Evolutionary conservation across 192 early-diverging fungal species (phyloP), one percentile per base, ranked within the genome.

Genomic region (Oehlia diaphana): DNA sequence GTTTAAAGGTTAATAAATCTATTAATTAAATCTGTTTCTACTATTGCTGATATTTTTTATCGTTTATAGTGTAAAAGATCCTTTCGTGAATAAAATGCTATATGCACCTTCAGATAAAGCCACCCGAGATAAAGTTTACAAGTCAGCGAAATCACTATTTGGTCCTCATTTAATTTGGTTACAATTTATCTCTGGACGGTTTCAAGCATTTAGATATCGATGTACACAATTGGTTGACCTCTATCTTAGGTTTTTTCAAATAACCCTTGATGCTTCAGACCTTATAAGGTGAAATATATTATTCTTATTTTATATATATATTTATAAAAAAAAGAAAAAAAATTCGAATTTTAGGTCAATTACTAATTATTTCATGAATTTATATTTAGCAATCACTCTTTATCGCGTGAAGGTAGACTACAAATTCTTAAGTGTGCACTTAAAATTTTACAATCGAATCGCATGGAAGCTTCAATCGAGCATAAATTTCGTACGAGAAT

Each of bases 71-170:
- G 77, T 90, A 4, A 84, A 84, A 62, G 91, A 95, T 81, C 95
- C 96, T 14, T 99, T 98, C 87, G 91, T 91, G 63, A 89, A 85
- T 79, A 94, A 93, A 79, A 97, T 99, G 95, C 93, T 93, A 31
- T 98, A 99, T 82, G 89, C 95, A 31, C 95, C 96, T 8, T 94
- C 96, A 2, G 93, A 94, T 84, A 95, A 96, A 82, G 90, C 89
- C 3, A 90, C 88, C 5, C 88, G 90, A 16, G 85, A 89, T 68
- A 91, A 86, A 66, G 91, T 85, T 23, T 87, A 90, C 62, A 86
- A 86, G 65, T 82, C 83, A 19, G 95, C 90, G 21, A 91, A 86
- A 19, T 88, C 83, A 44, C 83, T 90, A 35, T 89, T 94, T 76
- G 83, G 86, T 0, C 93, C 95, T 14, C 98, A 99, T 79, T 79